phyloP scores from a whole-genome alignment of 2,329 filamentous ascomycete species.

The Hypomyces perniciosus region DNA sequence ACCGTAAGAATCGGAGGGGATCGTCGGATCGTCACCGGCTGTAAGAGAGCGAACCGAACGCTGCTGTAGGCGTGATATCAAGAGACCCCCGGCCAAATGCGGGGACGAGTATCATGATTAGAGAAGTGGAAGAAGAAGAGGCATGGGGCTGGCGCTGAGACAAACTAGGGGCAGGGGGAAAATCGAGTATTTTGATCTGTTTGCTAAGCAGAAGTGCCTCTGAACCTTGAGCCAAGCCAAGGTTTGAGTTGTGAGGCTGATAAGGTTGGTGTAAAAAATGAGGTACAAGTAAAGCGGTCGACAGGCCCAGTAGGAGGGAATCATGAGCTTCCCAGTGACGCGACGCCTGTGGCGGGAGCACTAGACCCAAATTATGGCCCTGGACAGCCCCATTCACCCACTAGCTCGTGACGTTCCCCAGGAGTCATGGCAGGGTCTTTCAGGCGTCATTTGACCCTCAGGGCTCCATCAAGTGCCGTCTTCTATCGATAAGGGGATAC shows the following conservation, averaged over 20 bases:
- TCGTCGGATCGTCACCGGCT: conserved; percentile 11
- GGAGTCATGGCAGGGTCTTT: conserved; percentile 12
- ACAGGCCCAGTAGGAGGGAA: conserved; percentile 6
- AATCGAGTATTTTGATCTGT: not conserved
- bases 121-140: conserved; percentile 2
- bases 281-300: conserved; percentile 5
- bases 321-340: conserved; percentile 8
- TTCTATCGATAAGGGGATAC: conserved; percentile 7
- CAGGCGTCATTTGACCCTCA: conserved; percentile 12
- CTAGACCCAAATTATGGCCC: conserved; percentile 5
- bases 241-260: not conserved
- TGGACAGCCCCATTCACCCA: conserved; percentile 9
- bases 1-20: not conserved
- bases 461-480: not conserved
- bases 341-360: conserved; percentile 6
- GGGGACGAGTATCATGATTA: conserved; percentile 22
- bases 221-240: conserved; percentile 2
- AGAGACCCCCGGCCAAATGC: conserved; percentile 22
- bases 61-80: conserved; percentile 18
- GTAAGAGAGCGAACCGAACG: conserved; percentile 4
- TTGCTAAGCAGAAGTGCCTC: not conserved
- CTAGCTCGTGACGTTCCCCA: conserved; percentile 13
- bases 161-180: not conserved
- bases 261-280: not conserved
- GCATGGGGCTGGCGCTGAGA: conserved; percentile 8